These are phyloP conservation scores for Delonix regia DNA, from an alignment of 306 rosid species.

Conservation along the genomic window DNA sequence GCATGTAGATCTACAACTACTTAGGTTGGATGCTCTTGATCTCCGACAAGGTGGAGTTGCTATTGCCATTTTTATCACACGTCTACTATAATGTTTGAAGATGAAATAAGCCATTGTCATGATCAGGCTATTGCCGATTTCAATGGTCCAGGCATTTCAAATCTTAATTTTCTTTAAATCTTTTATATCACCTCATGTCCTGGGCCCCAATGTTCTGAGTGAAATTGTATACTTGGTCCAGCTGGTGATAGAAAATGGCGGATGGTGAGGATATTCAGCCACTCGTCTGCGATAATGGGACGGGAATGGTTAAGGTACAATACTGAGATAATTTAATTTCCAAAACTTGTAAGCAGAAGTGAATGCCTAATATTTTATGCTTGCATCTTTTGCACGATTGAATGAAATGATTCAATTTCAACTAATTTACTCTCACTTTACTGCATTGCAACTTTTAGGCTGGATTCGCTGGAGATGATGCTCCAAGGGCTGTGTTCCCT, in stretches of 20 bases:
- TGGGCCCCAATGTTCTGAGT: conserved; percentile 13
- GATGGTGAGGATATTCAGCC: conserved; percentile 92
- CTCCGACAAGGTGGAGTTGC: not conserved
- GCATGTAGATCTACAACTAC: not conserved
- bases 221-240: conserved; percentile 14
- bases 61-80: not conserved
- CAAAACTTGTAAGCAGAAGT: not conserved
- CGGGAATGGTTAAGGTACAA: conserved; percentile 90
- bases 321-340: not conserved
- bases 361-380: not conserved
- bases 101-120: not conserved
- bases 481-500: conserved; percentile 94
- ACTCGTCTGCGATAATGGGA: conserved; percentile 90
- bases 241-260: conserved; percentile 63
- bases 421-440: not conserved
- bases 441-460: conserved; percentile 54
- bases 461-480: conserved; percentile 97
- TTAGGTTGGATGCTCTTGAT: not conserved
- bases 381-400: not conserved
- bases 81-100: not conserved
- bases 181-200: not conserved
- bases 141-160: not conserved
- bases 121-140: not conserved
- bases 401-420: not conserved
- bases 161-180: not conserved